Conservation (phyloP, 331 rosid species). For the Erythrophleum ivorense region DNA sequence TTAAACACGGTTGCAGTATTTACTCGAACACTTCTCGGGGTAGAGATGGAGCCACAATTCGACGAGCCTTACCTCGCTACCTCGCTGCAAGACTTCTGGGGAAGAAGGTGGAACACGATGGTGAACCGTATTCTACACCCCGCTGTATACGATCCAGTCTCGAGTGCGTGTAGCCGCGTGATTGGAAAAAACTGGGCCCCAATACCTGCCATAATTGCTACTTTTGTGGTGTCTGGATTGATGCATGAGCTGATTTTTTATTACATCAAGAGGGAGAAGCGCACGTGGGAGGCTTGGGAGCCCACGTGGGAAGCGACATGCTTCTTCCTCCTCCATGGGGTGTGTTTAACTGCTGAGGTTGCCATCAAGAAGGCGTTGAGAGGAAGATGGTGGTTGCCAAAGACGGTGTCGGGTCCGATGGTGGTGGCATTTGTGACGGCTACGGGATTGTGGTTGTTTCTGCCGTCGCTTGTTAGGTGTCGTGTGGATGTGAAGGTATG, state of each 20-base stretch:
- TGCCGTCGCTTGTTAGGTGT: conserved; percentile 45
- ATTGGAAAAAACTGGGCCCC: conserved; percentile 44
- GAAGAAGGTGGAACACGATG: conserved; percentile 47
- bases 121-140: conserved; percentile 8
- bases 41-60: conserved; percentile 47
- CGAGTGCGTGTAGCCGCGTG: background rate
- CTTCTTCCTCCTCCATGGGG: conserved; percentile 46
- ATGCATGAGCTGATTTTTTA: conserved; percentile 49
- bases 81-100: conserved; percentile 51
- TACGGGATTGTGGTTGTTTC: conserved; percentile 33
- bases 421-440: conserved; percentile 29
- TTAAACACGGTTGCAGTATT: conserved; percentile 35
- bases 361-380: conserved; percentile 11
- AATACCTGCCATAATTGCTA: conserved; percentile 22
- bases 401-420: conserved; percentile 19
- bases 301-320: conserved; percentile 8
- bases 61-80: conserved; percentile 41
- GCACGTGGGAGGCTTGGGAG: conserved; percentile 42
- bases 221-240: conserved; percentile 32
- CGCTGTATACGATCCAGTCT: conserved; percentile 15
- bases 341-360: conserved; percentile 36
- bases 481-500: conserved; percentile 35
- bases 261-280: conserved; percentile 42
- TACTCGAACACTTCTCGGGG: conserved; percentile 35
- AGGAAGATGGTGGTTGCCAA: conserved; percentile 31